Base-by-base conservation (phyloP, 805 yeast species). In the Lipomyces yamanashiensis region DNA sequence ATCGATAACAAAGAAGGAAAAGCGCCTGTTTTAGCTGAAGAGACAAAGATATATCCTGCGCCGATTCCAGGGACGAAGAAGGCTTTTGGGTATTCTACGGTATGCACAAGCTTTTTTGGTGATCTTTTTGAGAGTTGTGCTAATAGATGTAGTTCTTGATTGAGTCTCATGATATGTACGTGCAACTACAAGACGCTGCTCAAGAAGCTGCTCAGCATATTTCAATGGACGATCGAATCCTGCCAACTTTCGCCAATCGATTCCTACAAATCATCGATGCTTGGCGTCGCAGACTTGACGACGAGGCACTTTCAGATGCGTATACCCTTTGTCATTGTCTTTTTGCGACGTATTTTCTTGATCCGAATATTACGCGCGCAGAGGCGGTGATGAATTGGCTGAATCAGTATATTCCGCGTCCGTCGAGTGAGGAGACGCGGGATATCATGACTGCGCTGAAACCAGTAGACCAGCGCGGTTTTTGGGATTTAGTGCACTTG, bases 381-480 rank as follows among this genome's bases (percentile, higher is more conserved):
- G 64, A 64, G n/a, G 61, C 62, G 10, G 52, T 74, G 13, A 59
- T 71, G 62, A 66, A 67, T 4, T 75, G 77, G 77, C 67, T 75
- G 33, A 74, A 74, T 49, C 54, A 54, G 53, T 52, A 56, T 7
- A 66, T 63, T 36, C 63, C 75, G 39, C 49, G 64, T 17, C 74
- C 74, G 10, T 57, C 72, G 2, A 50, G 54, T 17, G 71, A 68
- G 15, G 67, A 66, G 41, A 57, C 65, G 15, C 36, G 61, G n/a
- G 71, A 56, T 19, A 53, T 71, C 9, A 67, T 66, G 64, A 63
- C 64, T 17, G 55, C 62, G 10, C 55, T 39, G 17, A 51, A 49
- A 8, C 73, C 74, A 6, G 41, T 47, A 10, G 45, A 65, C 23
- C 61, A 70, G 28, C 61, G 67, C 4, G 64, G 59, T 15, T 71